phyloP scores from a whole-genome alignment of 2,329 filamentous ascomycete species.

The Paecilomyces dactylethromorphus region DNA sequence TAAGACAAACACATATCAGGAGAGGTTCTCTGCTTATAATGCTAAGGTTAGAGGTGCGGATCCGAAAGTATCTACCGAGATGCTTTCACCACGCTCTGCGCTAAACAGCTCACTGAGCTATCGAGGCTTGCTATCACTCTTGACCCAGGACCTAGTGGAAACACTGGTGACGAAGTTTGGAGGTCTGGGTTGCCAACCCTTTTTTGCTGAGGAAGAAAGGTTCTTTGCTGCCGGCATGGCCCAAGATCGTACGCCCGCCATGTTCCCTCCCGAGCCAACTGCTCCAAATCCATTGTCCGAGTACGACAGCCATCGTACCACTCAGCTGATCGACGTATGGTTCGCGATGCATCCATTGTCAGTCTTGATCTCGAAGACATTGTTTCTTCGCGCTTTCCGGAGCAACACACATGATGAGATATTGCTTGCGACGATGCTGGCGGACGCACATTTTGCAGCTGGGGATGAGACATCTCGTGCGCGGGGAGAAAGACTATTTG shows the following conservation, averaged over 20 bases:
- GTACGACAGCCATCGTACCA: conserved; percentile 11
- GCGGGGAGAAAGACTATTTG: conserved; percentile 25
- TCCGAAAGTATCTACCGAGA: neutral
- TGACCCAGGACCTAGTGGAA: conserved; percentile 10
- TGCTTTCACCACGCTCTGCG: neutral
- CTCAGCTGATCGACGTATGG: conserved; percentile 36
- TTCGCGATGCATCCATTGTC: conserved; percentile 36
- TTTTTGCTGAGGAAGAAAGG: conserved; percentile 1
- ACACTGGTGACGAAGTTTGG: conserved; percentile 8
- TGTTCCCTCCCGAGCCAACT: conserved; percentile 6
- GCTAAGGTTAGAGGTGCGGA: neutral
- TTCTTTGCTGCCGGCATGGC: conserved; percentile 7
- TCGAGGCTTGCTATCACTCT: conserved; percentile 1
- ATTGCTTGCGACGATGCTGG: conserved; percentile 34
- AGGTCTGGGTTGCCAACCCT: conserved; percentile 7
- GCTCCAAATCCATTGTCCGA: conserved; percentile 6
- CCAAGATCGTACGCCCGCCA: conserved; percentile 5
- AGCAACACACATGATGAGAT: conserved; percentile 35
- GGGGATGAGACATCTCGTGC: conserved; percentile 19
- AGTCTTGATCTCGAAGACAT: conserved; percentile 36
- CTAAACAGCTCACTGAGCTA: conserved; percentile 5
- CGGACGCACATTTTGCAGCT: conserved; percentile 31
- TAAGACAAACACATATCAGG: conserved; percentile 3
- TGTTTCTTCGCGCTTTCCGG: conserved; percentile 32
- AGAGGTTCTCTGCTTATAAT: conserved; percentile 2